Evolutionary conservation across 257 asterid genomes (phyloP), one percentile per base, ranked within the genome.

Genomic region (Primulina eburnea): DNA sequence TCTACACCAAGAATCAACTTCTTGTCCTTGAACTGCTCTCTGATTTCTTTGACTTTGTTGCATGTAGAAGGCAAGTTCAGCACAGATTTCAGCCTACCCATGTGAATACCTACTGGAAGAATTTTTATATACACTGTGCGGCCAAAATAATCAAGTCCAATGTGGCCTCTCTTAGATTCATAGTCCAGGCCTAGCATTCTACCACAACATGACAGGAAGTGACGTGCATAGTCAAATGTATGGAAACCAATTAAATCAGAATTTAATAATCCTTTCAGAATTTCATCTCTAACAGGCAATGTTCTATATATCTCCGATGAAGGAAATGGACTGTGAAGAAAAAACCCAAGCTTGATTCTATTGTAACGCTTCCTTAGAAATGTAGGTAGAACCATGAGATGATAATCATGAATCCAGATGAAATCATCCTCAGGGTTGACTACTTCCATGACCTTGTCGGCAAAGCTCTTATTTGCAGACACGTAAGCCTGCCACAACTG

Each of bases 301-400:
- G 98, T 92, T 77, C 94, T 82, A 79, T 89, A 92, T 62, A 92
- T 92, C 82, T 92, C 97, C 0, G 97, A 92, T 8, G 97, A 92
- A 70, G 97, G 97, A 78, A 91, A 91, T 11, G 97, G 97, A 70
- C 96, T 91, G 77, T 91, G 97, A 37, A 91, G 96, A 75, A 91
- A 91, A 78, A 91, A 89, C 9, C 97, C 97, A 34, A 91, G 86
- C 81, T 87, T 91, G 77, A 87, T 87, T 14, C 98, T 82, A 72
- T 92, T 79, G 69, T 79, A 90, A 38, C 89, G 93, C 83, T 89
- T 92, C 87, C 98, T 80, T 77, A 92, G 76, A 83, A 92, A 86
- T 57, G 98, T 92, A 1, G 96, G 96, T 29, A 92, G 95, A 65
- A 89, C 84, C 96, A 91, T 84, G 77, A 91, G 96, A 81, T 91